These are phyloP conservation scores for Aureobasidium zeae DNA, from an alignment of 2,329 filamentous ascomycete species.

Conservation along the genomic window DNA sequence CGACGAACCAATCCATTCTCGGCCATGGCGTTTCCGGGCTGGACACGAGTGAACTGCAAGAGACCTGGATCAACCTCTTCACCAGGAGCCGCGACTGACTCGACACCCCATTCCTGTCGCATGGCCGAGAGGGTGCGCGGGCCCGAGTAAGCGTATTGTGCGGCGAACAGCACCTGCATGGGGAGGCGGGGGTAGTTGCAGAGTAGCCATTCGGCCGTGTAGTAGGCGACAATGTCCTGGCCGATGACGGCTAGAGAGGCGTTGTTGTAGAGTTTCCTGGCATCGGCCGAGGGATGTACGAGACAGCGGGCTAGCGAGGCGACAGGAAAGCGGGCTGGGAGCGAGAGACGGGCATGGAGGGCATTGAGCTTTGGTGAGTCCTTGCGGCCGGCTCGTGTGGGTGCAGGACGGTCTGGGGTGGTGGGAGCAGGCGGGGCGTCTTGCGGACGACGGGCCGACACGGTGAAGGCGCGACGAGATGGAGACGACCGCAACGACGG, in stretches of 20 bases:
- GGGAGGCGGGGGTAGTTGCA: conserved; percentile 87
- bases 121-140: conserved; percentile 63
- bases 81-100: conserved; percentile 75
- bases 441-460: conserved; percentile 1
- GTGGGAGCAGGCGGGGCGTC: background rate
- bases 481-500: background rate
- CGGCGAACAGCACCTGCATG: conserved; percentile 75
- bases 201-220: conserved; percentile 78
- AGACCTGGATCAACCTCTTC: conserved; percentile 86
- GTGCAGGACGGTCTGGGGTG: background rate
- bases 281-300: conserved; percentile 76
- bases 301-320: conserved; percentile 79
- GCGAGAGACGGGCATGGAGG: conserved; percentile 77
- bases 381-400: conserved; percentile 19
- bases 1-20: conserved; percentile 22
- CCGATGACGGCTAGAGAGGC: conserved; percentile 71
- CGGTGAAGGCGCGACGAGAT: conserved; percentile 1
- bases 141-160: conserved; percentile 76
- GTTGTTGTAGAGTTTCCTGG: conserved; percentile 78
- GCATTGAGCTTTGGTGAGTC: conserved; percentile 83
- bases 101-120: conserved; percentile 82
- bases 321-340: conserved; percentile 72
- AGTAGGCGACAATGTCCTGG: conserved; percentile 74
- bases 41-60: conserved; percentile 61
- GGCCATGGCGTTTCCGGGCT: conserved; percentile 34